Conservation (phyloP, 768 basidiomycete genomes). For the Podaxis sp. region DNA sequence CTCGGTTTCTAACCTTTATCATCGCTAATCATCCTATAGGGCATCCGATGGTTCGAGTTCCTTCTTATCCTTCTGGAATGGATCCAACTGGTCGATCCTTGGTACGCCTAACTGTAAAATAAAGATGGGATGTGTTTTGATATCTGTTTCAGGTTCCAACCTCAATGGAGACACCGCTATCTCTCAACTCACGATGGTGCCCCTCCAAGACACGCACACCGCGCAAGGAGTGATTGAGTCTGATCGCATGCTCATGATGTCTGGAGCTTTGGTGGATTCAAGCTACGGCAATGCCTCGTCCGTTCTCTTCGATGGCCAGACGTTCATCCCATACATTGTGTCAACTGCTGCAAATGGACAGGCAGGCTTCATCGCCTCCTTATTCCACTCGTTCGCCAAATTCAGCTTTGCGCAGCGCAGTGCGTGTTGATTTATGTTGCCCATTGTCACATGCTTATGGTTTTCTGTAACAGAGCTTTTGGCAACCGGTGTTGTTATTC, state of each 20-base stretch:
- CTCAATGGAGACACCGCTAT: conserved; percentile 62
- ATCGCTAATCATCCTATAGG: conserved; percentile 28
- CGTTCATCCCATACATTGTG: conserved; percentile 79
- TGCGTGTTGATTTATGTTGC: conserved; percentile 38
- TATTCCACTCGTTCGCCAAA: conserved; percentile 80
- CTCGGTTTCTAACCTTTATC: background rate
- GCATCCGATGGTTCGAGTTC: conserved; percentile 58
- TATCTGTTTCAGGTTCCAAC: conserved; percentile 44
- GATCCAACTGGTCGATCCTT: conserved; percentile 67
- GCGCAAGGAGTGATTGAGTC: conserved; percentile 71
- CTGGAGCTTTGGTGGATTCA: conserved; percentile 70
- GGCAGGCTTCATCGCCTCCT: conserved; percentile 67
- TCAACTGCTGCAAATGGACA: conserved; percentile 65
- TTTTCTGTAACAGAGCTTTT: conserved; percentile 65
- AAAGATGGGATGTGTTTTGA: conserved; percentile 9
- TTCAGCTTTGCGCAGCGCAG: conserved; percentile 75
- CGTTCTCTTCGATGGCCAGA: conserved; percentile 84
- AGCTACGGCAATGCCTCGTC: conserved; percentile 80
- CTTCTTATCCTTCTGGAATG: conserved; percentile 87
- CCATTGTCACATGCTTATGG: conserved; percentile 16
- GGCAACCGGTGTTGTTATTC: conserved; percentile 89
- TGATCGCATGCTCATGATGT: conserved; percentile 89
- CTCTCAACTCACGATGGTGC: conserved; percentile 88
- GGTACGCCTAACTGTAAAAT: conserved; percentile 38
- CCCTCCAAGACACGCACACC: conserved; percentile 73